Percentiles rank a stretch among this genome's conserved stretches.
Conservation (phyloP, 78 protist species). For the Dictyostelium intermedium region DNA sequence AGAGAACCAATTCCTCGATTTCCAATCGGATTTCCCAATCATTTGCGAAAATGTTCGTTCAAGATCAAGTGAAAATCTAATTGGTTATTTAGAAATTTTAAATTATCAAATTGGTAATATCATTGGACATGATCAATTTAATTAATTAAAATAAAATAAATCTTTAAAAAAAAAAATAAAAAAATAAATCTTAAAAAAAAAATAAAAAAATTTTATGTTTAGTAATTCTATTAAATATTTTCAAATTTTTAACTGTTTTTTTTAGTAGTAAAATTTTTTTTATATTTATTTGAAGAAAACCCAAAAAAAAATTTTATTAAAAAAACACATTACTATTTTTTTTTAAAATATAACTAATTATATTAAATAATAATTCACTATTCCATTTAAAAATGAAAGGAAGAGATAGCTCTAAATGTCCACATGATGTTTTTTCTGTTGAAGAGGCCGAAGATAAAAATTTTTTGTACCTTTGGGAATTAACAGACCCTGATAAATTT, state of each 20-base stretch:
- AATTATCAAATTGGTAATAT: conserved; percentile 26
- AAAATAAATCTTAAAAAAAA: background rate
- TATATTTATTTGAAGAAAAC: too few species aligned
- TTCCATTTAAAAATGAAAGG: background rate
- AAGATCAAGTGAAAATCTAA: background rate
- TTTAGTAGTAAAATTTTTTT: too few species aligned
- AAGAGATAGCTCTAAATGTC: background rate
- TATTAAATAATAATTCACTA: too few species aligned
- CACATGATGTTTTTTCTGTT: background rate
- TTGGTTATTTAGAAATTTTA: conserved; percentile 16
- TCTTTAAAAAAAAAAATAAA: background rate
- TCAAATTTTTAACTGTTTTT: too few species aligned
- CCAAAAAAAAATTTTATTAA: too few species aligned
- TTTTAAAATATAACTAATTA: too few species aligned
- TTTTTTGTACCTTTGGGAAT: background rate
- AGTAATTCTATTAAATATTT: too few species aligned
- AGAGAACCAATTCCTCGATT: conserved; percentile 13
- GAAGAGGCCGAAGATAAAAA: background rate
- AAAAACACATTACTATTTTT: too few species aligned
- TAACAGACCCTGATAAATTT: background rate
- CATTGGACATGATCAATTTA: conserved; percentile 40
- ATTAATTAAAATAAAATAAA: background rate
- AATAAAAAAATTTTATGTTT: too few species aligned
- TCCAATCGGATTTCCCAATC: conserved; percentile 32
- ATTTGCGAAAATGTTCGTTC: conserved; percentile 50